Evolutionary conservation across 495 filamentous ascomycete species (phyloP), one percentile per base, ranked within the genome.

Genomic region (Penicillium taxi): DNA sequence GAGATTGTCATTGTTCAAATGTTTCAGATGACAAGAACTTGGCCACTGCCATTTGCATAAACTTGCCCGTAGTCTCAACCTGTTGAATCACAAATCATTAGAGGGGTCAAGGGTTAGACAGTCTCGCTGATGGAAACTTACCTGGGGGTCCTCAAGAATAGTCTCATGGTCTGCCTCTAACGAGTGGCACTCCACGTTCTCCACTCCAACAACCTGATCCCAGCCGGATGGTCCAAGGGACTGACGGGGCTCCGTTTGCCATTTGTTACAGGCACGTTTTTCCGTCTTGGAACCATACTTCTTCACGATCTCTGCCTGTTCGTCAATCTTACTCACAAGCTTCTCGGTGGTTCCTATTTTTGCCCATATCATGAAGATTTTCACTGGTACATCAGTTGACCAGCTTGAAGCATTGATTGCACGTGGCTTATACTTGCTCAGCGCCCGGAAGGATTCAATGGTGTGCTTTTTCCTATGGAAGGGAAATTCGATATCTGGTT

Each of bases 331-430:
- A 9, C 9, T 22, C 5, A 25, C 14, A 31, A 49, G 28, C 17
- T 42, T 19, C 21, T 49, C 46, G 26, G 35, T 41, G n/a, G 45
- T 42, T 9, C 46, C 46, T 36, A 45, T 41, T 2, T 37, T 42
- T 18, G 46, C 46, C 46, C 46, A 49, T 19, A 49, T 49, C 9
- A 49, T 25, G 32, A 45, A 49, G 12, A 49, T 45, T 3, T 12
- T 32, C 14, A 32, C 25, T 21, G 16, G 44, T n/a, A n/a, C n/a
- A n/a, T n/a, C n/a, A n/a, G n/a, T n/a, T n/a, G 30, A 18, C 15
- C 30, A 9, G 8, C n/a, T 39, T 5, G 32, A 19, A 35, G 45
- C 36, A 9, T 45, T 26, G 11, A 49, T 31, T 0, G 46, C 41
- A 35, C 46, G 46, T 14, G 46, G 46, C 14, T 19, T 14, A 31